Conservation (phyloP, 2,329 filamentous ascomycete genomes). For the Ceratocystiopsis brevicomis region DNA sequence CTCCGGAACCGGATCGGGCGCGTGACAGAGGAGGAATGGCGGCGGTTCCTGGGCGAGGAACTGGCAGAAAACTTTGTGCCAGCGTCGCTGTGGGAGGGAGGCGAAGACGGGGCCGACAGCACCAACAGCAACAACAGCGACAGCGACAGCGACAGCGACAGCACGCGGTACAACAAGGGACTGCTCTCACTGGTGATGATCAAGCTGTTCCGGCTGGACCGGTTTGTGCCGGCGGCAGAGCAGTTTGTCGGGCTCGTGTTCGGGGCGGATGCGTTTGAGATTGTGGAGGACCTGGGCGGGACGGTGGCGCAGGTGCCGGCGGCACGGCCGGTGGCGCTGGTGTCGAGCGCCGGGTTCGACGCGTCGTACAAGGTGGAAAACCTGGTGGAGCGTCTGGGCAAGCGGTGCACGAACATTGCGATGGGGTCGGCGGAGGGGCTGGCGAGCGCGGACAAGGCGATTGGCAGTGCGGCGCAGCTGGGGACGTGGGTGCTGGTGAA, state of each 20-base stretch:
- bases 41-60: slow-evolving; percentile 68
- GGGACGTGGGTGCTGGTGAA: slow-evolving; percentile 96
- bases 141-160: background rate
- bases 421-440: slow-evolving; percentile 97
- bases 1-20: slow-evolving; percentile 55
- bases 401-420: slow-evolving; percentile 86
- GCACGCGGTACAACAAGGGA: slow-evolving; percentile 44
- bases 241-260: slow-evolving; percentile 79
- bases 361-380: slow-evolving; percentile 98
- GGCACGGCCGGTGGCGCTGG: slow-evolving; percentile 71
- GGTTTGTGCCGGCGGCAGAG: slow-evolving; percentile 84
- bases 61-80: slow-evolving; percentile 73
- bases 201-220: slow-evolving; percentile 87
- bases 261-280: slow-evolving; percentile 62
- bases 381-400: slow-evolving; percentile 65
- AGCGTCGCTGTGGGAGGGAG: slow-evolving; percentile 38
- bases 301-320: slow-evolving; percentile 71
- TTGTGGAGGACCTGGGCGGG: slow-evolving; percentile 66
- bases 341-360: slow-evolving; percentile 91
- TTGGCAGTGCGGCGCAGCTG: slow-evolving; percentile 75
- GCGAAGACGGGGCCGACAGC: background rate
- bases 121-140: background rate
- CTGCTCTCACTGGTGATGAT: slow-evolving; percentile 73
- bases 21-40: slow-evolving; percentile 49
- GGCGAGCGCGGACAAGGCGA: slow-evolving; percentile 84